Evolutionary conservation across 164 flowering plant species (phyloP).

Genomic region (Echeveria elegans): DNA sequence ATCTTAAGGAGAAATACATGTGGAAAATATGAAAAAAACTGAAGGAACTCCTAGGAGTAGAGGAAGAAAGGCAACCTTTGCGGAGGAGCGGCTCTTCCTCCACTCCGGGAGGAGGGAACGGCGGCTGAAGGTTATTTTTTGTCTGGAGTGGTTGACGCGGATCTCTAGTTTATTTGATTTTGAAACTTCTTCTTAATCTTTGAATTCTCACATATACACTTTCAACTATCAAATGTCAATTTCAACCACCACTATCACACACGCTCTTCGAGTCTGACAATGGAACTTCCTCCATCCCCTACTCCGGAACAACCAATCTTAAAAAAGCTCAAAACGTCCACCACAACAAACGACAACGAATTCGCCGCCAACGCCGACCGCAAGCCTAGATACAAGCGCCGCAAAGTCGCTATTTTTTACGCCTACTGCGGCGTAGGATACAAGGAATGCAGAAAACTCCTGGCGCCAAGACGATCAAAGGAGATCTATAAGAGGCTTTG

Average conservation of each 20-base stretch:
- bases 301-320: slow-evolving; percentile 27
- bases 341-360: slow-evolving; percentile 38
- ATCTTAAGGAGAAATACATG: no score
- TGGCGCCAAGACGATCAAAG: slow-evolving; percentile 96
- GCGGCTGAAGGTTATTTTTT: no score
- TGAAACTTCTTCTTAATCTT: no score
- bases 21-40: no score
- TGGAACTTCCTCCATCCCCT: slow-evolving; percentile 22
- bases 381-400: slow-evolving; percentile 61
- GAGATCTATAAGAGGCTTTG: slow-evolving; percentile 89
- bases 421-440: slow-evolving; percentile 94
- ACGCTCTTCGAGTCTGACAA: slow-evolving; percentile 3
- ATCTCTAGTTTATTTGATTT: no score
- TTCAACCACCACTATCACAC: neutral
- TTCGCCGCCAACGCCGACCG: slow-evolving; percentile 15
- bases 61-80: no score
- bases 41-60: no score
- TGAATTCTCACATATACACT: neutral
- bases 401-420: slow-evolving; percentile 81
- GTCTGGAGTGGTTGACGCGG: no score
- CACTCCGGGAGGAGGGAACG: no score
- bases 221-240: neutral
- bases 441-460: slow-evolving; percentile 96
- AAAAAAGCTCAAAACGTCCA: slow-evolving; percentile 67
- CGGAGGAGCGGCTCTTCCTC: no score